Evolutionary conservation across 331 rosid species (phyloP).

Genomic region (Spiraea crenata): DNA sequence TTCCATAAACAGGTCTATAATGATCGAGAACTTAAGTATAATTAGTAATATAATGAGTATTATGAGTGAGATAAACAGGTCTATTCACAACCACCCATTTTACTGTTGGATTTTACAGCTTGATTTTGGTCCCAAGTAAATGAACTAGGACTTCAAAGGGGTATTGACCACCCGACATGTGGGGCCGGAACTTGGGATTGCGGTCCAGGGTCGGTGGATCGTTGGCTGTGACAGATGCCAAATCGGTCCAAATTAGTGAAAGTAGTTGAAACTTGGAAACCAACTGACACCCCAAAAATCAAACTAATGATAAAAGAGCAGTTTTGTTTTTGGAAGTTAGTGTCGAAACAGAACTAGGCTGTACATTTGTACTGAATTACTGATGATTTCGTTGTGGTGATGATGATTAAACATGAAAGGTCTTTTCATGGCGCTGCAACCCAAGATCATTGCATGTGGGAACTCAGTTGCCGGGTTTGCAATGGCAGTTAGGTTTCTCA

Average conservation of each 20-base stretch:
- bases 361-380: neutral
- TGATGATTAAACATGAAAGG: conserved; percentile 36
- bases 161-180: conserved; percentile 67
- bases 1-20: neutral
- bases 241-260: conserved; percentile 14
- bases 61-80: too few relatives aligned
- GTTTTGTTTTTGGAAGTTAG: too few relatives aligned
- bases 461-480: conserved; percentile 84
- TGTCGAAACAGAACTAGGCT: neutral
- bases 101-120: too few relatives aligned
- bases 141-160: conserved; percentile 17
- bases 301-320: neutral
- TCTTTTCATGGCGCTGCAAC: conserved; percentile 93
- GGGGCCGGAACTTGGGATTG: conserved; percentile 38
- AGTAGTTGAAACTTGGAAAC: conserved; percentile 17
- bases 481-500: conserved; percentile 88
- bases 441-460: conserved; percentile 92
- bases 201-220: conserved; percentile 48
- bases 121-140: too few relatives aligned
- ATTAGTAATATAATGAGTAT: too few relatives aligned
- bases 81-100: conserved; percentile 17
- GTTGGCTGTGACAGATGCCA: conserved; percentile 32
- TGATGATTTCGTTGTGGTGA: neutral
- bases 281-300: neutral
- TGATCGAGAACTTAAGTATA: too few relatives aligned